Evolutionary conservation across 345 rosid species (phyloP), one percentile per base, ranked within the genome.

Genomic region (Boechera retrofracta): DNA sequence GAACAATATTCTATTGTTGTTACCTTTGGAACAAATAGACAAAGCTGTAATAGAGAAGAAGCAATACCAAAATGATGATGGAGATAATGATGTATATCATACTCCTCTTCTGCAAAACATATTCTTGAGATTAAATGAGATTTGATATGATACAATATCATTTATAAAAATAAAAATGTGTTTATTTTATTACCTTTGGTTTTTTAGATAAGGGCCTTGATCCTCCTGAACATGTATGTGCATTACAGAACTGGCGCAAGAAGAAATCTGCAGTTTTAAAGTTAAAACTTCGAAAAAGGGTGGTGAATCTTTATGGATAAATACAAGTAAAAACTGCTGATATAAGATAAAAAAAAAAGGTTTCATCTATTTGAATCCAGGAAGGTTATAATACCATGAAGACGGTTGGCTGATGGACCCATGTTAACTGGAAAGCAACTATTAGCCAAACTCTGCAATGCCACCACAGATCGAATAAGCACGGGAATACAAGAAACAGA

Each of bases 181-280:
- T 26, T 11, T 35, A 32, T 36, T 28, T 26, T 10, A 5, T 59
- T 77, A 92, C 96, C 93, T 76, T 86, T 42, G 57, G 79, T 63
- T 87, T 88, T 80, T 79, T 80, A 2, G 94, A 82, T 53, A 90
- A 89, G 67, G 86, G 87, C 47, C 77, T 86, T 60, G 16, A 75
- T 57, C 78, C 80, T 54, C 87, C 84, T 13, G 76, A 69, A 85
- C 98, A 87, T 42, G 91, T 83, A 79, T 84, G 90, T 63, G 92
- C 89, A 77, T 92, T 91, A 12, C 96, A 92, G 65, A 92, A 90
- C 81, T 89, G 94, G 64, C 75, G 92, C 85, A 90, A 77, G 82
- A 90, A 90, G 74, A 92, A 79, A 36, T 92, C 94, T 92, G 67
- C 74, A 70, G n/a, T 60, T 35, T 55, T 1, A 11, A 36, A 9